phyloP scores from a whole-genome alignment of 345 rosid genomes.

The Litchi chinensis region DNA sequence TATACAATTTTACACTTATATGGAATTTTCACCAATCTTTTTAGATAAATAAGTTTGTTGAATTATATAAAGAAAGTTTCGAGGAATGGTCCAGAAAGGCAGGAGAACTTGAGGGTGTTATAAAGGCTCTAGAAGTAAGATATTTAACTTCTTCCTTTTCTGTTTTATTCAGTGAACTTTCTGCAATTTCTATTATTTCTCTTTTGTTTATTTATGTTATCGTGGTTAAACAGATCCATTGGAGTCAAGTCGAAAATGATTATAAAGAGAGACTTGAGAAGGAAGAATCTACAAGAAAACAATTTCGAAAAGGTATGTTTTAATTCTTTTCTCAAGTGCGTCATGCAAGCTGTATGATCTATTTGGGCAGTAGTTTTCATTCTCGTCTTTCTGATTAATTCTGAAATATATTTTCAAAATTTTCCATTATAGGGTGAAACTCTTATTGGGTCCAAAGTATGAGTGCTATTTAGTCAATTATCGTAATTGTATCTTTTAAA shows the following conservation, averaged over 20 bases:
- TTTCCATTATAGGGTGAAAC: neutral
- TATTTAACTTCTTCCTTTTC: slow-evolving; percentile 3
- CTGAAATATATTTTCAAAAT: neutral
- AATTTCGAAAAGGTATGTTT: slow-evolving; percentile 65
- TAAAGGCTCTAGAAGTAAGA: slow-evolving; percentile 86
- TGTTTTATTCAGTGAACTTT: too few species aligned
- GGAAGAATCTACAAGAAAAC: slow-evolving; percentile 65
- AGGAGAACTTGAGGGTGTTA: slow-evolving; percentile 94
- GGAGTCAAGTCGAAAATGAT: slow-evolving; percentile 69
- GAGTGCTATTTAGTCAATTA: too few species aligned
- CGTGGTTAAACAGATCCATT: slow-evolving; percentile 52
- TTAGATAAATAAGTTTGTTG: slow-evolving; percentile 86
- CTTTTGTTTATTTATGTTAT: slow-evolving; percentile 6
- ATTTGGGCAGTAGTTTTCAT: neutral
- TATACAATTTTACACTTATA: neutral
- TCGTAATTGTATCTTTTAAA: too few species aligned
- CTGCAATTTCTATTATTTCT: too few species aligned
- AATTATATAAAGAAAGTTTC: slow-evolving; percentile 84
- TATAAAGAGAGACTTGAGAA: slow-evolving; percentile 77
- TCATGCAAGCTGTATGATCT: neutral
- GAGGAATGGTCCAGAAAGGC: slow-evolving; percentile 97
- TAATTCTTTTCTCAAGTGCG: slow-evolving; percentile 7
- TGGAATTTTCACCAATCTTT: slow-evolving; percentile 15
- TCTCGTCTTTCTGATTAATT: neutral
- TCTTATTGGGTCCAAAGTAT: too few species aligned